phyloP scores from a whole-genome alignment of 78 protist genomes.

The slime mould (Dictyostelium discoideum) region DNA sequence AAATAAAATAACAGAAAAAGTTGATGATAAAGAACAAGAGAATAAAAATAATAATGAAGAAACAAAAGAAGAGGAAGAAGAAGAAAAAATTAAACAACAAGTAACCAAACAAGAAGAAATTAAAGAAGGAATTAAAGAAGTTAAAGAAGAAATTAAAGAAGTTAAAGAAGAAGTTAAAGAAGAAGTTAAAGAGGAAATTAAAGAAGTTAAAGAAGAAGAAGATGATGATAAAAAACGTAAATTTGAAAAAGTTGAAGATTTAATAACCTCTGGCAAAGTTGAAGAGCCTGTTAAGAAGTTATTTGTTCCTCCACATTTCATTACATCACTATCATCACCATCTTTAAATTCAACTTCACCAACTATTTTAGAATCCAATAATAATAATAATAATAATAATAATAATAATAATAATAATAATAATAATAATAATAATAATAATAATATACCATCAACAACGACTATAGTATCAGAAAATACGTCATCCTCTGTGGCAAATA shows the following conservation, averaged over 20 bases:
- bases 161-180: not conserved
- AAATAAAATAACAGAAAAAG: not conserved
- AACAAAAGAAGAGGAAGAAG: not conserved
- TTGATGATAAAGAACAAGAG: conserved; percentile 8
- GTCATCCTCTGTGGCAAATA: no score
- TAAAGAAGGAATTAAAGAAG: not conserved
- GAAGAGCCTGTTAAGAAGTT: not conserved
- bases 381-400: no score
- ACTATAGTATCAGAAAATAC: not conserved
- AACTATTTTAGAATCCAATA: not conserved
- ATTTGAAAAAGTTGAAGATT: not conserved
- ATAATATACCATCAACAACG: not conserved
- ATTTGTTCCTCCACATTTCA: conserved; percentile 50
- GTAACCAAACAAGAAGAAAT: not conserved
- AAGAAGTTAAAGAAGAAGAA: not conserved
- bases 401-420: not conserved
- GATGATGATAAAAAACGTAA: conserved; percentile 4
- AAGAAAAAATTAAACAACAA: not conserved
- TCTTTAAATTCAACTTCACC: conserved; percentile 18
- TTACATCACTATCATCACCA: conserved; percentile 49
- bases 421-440: not conserved
- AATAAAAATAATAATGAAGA: conserved; percentile 2
- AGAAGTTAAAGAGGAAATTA: not conserved
- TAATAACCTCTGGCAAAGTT: not conserved
- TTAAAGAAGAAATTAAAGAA: not conserved